These are phyloP conservation scores for Talaromyces sp. DNA, from an alignment of 2,329 filamentous ascomycete genomes.

Conservation along the genomic window DNA sequence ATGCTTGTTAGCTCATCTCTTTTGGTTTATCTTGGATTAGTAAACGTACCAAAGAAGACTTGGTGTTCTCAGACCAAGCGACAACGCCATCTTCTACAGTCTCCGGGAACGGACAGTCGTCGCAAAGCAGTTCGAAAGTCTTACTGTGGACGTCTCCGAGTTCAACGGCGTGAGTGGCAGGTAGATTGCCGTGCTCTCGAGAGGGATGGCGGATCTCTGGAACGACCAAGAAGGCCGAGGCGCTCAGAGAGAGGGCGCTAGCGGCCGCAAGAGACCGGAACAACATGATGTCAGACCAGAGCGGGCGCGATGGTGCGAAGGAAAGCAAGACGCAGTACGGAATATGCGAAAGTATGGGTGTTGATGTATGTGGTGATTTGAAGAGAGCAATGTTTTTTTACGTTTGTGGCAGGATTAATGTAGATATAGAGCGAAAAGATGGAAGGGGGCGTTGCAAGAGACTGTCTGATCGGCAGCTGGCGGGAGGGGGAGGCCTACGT, in stretches of 20 bases:
- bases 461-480: background rate
- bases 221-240: constrained; percentile 38
- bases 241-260: constrained; percentile 33
- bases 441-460: constrained; percentile 10
- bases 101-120: constrained; percentile 40
- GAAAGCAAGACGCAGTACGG: background rate
- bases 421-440: background rate
- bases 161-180: constrained; percentile 26
- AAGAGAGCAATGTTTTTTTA: too few relatives aligned
- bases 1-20: background rate
- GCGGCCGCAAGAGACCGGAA: constrained; percentile 36
- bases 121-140: constrained; percentile 34
- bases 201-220: constrained; percentile 28
- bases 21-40: background rate
- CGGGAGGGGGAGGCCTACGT: constrained; percentile 12
- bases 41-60: constrained; percentile 37
- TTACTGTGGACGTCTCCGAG: constrained; percentile 27
- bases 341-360: background rate
- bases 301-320: background rate
- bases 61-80: constrained; percentile 34
- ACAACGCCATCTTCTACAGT: constrained; percentile 28
- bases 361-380: background rate
- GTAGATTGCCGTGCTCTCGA: constrained; percentile 22
- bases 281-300: constrained; percentile 27
- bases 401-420: background rate